phyloP scores from a whole-genome alignment of 2,329 filamentous ascomycete genomes.

The Coleophoma cylindrospora region DNA sequence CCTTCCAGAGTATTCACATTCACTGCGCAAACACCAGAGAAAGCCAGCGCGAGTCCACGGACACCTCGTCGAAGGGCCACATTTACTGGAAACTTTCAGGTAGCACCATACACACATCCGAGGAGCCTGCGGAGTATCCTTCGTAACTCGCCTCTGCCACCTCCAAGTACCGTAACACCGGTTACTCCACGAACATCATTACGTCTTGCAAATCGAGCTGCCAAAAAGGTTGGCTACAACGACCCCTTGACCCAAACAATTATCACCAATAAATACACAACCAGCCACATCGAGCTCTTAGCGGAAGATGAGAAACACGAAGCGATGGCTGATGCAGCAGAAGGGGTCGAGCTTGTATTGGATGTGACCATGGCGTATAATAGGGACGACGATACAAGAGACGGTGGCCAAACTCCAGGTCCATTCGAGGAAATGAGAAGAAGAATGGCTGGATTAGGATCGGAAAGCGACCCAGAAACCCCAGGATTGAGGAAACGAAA shows the following conservation, averaged over 20 bases:
- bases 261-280: slow-evolving; percentile 56
- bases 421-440: slow-evolving; percentile 60
- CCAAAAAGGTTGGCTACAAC: slow-evolving; percentile 52
- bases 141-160: slow-evolving; percentile 59
- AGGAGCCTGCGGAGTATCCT: slow-evolving; percentile 58
- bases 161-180: slow-evolving; percentile 43
- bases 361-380: slow-evolving; percentile 47
- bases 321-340: slow-evolving; percentile 12
- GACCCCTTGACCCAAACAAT: slow-evolving; percentile 60
- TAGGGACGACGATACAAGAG: slow-evolving; percentile 44
- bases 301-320: slow-evolving; percentile 40
- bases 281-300: slow-evolving; percentile 55
- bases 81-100: slow-evolving; percentile 18
- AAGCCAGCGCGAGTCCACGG: slow-evolving; percentile 27
- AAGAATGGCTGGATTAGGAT: slow-evolving; percentile 44
- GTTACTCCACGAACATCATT: slow-evolving; percentile 49
- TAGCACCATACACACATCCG: slow-evolving; percentile 52
- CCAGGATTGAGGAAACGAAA: slow-evolving; percentile 41
- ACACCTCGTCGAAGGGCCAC: slow-evolving; percentile 33
- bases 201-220: slow-evolving; percentile 43
- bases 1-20: slow-evolving; percentile 21
- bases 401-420: slow-evolving; percentile 57
- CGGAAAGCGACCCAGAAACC: slow-evolving; percentile 28
- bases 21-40: slow-evolving; percentile 11
- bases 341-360: slow-evolving; percentile 35